Conservation (phyloP, 192 early-diverging fungal genomes). For the Backusella tuberculispora region DNA sequence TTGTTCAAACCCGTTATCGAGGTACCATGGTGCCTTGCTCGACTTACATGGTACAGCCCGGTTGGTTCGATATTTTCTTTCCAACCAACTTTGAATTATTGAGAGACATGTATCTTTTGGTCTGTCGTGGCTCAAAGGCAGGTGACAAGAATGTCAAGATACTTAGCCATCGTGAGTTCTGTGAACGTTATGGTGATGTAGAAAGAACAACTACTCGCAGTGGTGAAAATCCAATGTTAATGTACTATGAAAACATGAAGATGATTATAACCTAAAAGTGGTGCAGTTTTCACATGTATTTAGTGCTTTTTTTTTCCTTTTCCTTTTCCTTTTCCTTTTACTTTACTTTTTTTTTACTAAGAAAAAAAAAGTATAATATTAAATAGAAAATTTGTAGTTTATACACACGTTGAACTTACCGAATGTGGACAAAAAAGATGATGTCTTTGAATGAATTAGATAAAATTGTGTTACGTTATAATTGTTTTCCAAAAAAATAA, state of each 20-base stretch:
- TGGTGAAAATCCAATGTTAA: conserved; percentile 94
- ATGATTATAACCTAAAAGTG: conserved; percentile 56
- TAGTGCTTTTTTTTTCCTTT: background rate
- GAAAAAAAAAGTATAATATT: background rate
- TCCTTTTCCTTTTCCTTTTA: background rate
- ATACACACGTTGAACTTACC: conserved; percentile 11
- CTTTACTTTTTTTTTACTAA: too few species aligned
- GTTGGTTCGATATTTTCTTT: conserved; percentile 99
- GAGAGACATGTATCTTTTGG: conserved; percentile 71
- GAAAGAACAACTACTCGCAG: conserved; percentile 74
- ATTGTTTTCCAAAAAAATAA: conserved; percentile 8
- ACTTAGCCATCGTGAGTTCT: conserved; percentile 80
- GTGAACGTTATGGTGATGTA: conserved; percentile 76
- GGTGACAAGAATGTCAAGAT: conserved; percentile 57
- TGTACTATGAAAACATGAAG: conserved; percentile 92
- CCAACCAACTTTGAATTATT: conserved; percentile 95
- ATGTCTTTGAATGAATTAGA: conserved; percentile 11
- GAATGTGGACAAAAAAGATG: conserved; percentile 26
- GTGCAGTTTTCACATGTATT: background rate
- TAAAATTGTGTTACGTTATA: background rate
- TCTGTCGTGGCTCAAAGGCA: conserved; percentile 55
- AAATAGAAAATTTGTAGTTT: background rate
- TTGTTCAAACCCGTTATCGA: conserved; percentile 92
- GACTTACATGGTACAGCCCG: conserved; percentile 96
- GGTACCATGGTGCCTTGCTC: conserved; percentile 93